Evolutionary conservation across 208 protist genomes (phyloP).

Genomic region (Leptomonas pyrrhocoris): DNA sequence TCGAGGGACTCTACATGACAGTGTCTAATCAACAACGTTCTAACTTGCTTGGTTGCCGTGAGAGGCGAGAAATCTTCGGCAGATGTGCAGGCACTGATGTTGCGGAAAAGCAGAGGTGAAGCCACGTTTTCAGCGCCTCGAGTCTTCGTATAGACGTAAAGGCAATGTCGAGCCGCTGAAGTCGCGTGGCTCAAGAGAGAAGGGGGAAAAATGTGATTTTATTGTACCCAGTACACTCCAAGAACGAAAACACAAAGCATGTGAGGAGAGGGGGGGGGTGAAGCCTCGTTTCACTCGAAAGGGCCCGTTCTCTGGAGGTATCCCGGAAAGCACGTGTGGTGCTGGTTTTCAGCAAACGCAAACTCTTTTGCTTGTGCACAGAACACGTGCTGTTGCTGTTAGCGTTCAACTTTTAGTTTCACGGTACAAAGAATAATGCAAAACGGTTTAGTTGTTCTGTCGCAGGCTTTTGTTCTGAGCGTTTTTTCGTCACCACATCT

Average conservation of each 20-base stretch:
- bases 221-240: conserved; percentile 12
- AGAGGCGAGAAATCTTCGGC: conserved; percentile 4
- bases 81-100: conserved; percentile 7
- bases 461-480: too few species aligned
- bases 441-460: too few species aligned
- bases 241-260: too few species aligned
- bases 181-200: neutral
- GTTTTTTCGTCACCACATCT: too few species aligned
- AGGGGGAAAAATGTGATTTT: conserved; percentile 7
- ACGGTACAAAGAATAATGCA: too few species aligned
- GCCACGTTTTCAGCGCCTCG: neutral
- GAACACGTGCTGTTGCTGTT: too few species aligned
- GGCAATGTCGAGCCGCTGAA: conserved; percentile 10
- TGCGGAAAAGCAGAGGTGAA: conserved; percentile 1
- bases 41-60: conserved; percentile 1
- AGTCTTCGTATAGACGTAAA: conserved; percentile 3
- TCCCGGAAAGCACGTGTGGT: too few species aligned
- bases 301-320: neutral
- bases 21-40: neutral
- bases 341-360: neutral
- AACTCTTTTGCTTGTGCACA: too few species aligned
- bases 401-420: too few species aligned
- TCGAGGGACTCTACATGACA: conserved; percentile 2
- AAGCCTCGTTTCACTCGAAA: too few species aligned
- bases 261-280: too few species aligned